phyloP scores from a whole-genome alignment of 2,329 filamentous ascomycete species.

The Rhexocercosporidium sp. region DNA sequence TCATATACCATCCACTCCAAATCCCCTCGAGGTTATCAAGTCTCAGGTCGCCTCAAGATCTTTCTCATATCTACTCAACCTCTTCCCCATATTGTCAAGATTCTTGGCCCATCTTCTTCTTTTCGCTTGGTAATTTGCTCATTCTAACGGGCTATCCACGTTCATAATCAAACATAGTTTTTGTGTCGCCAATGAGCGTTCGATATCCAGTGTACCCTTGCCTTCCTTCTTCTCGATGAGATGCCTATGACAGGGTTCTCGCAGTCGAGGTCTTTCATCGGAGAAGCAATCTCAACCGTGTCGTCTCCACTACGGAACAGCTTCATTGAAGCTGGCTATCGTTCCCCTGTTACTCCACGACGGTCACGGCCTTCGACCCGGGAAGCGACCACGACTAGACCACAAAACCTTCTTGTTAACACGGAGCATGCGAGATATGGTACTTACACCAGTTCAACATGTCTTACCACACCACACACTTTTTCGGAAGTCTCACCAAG shows the following conservation, averaged over 20 bases:
- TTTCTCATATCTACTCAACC: slow-evolving; percentile 35
- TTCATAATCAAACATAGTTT: background rate
- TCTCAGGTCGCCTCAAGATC: slow-evolving; percentile 29
- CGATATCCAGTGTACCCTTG: slow-evolving; percentile 20
- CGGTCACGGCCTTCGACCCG: slow-evolving; percentile 14
- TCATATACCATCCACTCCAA: slow-evolving; percentile 21
- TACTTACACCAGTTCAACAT: slow-evolving; percentile 32
- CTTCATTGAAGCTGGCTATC: slow-evolving; percentile 41
- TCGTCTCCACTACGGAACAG: slow-evolving; percentile 40
- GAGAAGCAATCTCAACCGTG: slow-evolving; percentile 36
- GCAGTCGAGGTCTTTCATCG: slow-evolving; percentile 26
- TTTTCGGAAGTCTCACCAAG: slow-evolving; percentile 25
- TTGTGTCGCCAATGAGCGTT: slow-evolving; percentile 3
- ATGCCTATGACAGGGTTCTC: slow-evolving; percentile 28
- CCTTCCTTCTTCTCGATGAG: slow-evolving; percentile 17
- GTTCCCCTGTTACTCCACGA: slow-evolving; percentile 42
- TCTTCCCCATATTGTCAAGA: slow-evolving; percentile 17
- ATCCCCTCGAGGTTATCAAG: slow-evolving; percentile 16
- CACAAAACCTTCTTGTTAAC: slow-evolving; percentile 23
- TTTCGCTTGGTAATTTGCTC: slow-evolving; percentile 22
- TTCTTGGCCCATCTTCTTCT: slow-evolving; percentile 21
- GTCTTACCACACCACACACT: slow-evolving; percentile 35
- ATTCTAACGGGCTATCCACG: background rate
- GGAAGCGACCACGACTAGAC: slow-evolving; percentile 8
- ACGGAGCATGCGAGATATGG: slow-evolving; percentile 22